Percentiles rank a stretch among this genome's conserved stretches.
Evolutionary conservation across 2,329 filamentous ascomycete species (phyloP).

Genomic region (Camptophora hylomeconis): DNA sequence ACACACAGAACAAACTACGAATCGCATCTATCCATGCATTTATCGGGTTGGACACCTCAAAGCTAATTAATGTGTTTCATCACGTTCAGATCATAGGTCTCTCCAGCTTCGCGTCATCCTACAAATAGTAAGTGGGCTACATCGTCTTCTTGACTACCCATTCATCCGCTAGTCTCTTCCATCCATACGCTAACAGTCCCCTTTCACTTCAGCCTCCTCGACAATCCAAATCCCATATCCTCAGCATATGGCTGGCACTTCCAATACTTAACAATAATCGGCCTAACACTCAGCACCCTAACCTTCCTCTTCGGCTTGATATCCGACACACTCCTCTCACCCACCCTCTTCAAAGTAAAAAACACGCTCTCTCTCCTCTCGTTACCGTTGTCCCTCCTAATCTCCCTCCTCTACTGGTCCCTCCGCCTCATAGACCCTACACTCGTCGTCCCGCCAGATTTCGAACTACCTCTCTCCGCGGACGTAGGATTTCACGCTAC

Average conservation of each 20-base stretch:
- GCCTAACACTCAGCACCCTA: slow-evolving; percentile 40
- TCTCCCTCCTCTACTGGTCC: slow-evolving; percentile 49
- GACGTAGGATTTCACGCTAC: slow-evolving; percentile 38
- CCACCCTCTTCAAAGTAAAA: slow-evolving; percentile 41
- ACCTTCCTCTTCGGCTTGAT: slow-evolving; percentile 42
- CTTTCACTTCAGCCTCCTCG: slow-evolving; percentile 23
- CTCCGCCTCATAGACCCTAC: slow-evolving; percentile 33
- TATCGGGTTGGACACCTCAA: too few species aligned
- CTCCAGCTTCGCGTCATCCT: slow-evolving; percentile 30
- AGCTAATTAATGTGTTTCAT: too few species aligned
- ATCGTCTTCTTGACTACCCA: neutral
- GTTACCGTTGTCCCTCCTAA: slow-evolving; percentile 47
- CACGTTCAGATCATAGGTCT: slow-evolving; percentile 27
- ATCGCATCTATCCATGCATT: too few species aligned
- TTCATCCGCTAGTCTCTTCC: slow-evolving; percentile 1
- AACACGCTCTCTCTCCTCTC: slow-evolving; percentile 45
- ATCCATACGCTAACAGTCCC: slow-evolving; percentile 1
- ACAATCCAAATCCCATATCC: slow-evolving; percentile 33
- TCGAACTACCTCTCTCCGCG: slow-evolving; percentile 15
- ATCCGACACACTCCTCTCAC: slow-evolving; percentile 42
- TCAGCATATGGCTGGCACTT: slow-evolving; percentile 53
- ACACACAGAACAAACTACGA: too few species aligned
- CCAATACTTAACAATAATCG: slow-evolving; percentile 52
- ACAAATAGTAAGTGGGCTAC: slow-evolving; percentile 28
- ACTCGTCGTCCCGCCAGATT: slow-evolving; percentile 14